phyloP scores from a whole-genome alignment of 495 filamentous ascomycete genomes.

The Xylaria sp. region DNA sequence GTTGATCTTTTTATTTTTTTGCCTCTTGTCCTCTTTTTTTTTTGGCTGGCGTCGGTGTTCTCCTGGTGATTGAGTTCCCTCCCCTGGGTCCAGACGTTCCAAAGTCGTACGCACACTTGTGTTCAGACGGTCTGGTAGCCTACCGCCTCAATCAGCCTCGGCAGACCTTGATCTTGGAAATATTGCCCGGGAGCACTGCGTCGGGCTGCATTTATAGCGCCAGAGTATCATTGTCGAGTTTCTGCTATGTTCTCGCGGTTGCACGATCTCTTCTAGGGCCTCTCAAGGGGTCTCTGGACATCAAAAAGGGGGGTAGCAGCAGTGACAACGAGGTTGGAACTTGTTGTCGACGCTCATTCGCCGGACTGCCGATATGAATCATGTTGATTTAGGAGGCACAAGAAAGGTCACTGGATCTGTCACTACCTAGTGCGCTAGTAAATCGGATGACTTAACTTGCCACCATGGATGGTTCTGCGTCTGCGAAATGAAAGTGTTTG shows the following conservation, averaged over 20 bases:
- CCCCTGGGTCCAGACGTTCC: not conserved
- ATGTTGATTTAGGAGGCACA: not conserved
- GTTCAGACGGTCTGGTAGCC: not conserved
- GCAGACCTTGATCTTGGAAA: not conserved
- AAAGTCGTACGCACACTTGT: not conserved
- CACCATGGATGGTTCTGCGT: not conserved
- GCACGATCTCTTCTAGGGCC: not conserved
- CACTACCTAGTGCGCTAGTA: not conserved
- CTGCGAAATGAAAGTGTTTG: not conserved
- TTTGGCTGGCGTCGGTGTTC: not conserved
- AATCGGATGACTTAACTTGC: slow-evolving; percentile 5
- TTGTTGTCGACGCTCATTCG: not conserved
- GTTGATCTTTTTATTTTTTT: not conserved
- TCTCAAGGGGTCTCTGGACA: not conserved
- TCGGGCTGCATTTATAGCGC: not conserved
- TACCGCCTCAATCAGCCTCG: not conserved
- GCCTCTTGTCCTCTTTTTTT: not conserved
- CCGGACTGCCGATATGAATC: not conserved
- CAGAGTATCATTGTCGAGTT: not conserved
- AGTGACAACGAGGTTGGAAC: not conserved
- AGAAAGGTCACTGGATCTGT: not conserved
- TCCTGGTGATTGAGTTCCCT: not conserved
- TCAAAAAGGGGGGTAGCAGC: not conserved
- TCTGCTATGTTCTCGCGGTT: not conserved
- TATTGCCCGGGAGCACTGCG: not conserved